phyloP scores from a whole-genome alignment of 2,329 filamentous ascomycete species.

The Simplicillium sp. region DNA sequence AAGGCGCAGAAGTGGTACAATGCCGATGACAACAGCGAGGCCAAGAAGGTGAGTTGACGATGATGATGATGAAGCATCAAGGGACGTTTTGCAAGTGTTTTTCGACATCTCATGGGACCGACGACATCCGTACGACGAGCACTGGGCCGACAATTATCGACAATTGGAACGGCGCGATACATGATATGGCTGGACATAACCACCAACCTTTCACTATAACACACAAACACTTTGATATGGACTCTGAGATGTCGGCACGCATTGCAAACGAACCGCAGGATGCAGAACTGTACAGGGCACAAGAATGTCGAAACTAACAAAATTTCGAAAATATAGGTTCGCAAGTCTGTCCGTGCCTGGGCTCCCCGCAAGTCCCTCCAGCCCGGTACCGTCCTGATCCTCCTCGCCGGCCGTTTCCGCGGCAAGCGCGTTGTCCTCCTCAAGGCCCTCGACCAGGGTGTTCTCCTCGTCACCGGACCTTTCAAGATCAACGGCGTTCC shows the following conservation, averaged over 20 bases:
- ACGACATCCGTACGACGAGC: neutral
- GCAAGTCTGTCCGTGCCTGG: constrained; percentile 86
- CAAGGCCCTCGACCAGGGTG: constrained; percentile 94
- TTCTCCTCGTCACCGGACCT: constrained; percentile 96
- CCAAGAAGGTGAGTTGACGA: constrained; percentile 78
- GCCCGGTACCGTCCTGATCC: constrained; percentile 94
- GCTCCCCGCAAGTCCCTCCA: constrained; percentile 81
- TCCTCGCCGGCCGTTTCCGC: constrained; percentile 98
- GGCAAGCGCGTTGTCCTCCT: constrained; percentile 99
- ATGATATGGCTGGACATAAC: no score
- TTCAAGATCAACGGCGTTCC: constrained; percentile 99
- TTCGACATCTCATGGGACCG: neutral
- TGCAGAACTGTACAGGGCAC: no score
- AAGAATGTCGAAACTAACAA: constrained; percentile 16
- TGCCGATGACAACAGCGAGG: constrained; percentile 78
- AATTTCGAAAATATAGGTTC: constrained; percentile 52
- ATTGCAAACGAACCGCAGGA: no score
- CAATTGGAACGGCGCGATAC: no score
- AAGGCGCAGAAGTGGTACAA: constrained; percentile 99
- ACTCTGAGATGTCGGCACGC: no score
- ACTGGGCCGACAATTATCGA: no score
- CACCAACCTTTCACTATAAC: no score
- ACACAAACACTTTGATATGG: no score
- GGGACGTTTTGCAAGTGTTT: neutral
- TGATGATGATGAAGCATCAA: constrained; percentile 6